These are phyloP conservation scores for Fusarium nelsonii DNA, from an alignment of 2,329 filamentous ascomycete species.

Conservation along the genomic window DNA sequence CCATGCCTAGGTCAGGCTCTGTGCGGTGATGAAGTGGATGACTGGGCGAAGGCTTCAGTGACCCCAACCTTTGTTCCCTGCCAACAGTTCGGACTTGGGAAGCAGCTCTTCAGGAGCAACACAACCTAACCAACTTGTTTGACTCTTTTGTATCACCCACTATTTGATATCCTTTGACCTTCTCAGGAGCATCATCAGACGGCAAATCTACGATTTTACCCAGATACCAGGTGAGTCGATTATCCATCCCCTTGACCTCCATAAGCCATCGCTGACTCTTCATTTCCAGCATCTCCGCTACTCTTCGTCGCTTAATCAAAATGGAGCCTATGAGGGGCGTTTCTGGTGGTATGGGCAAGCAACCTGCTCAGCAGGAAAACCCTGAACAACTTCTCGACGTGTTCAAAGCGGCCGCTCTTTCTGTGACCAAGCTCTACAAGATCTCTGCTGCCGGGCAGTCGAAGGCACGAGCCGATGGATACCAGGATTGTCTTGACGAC, in stretches of 20 bases:
- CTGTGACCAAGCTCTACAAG: slow-evolving; percentile 97
- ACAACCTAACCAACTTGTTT: slow-evolving; percentile 17
- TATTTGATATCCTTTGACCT: neutral
- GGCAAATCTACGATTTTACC: neutral
- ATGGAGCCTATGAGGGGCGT: slow-evolving; percentile 54
- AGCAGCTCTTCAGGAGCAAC: slow-evolving; percentile 28
- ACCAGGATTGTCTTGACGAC: slow-evolving; percentile 94
- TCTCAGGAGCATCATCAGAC: neutral
- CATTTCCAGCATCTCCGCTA: slow-evolving; percentile 14
- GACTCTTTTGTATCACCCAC: slow-evolving; percentile 9
- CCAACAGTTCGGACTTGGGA: slow-evolving; percentile 20
- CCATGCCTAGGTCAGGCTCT: slow-evolving; percentile 39
- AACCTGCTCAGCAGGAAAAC: slow-evolving; percentile 54
- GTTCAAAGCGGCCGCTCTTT: slow-evolving; percentile 92
- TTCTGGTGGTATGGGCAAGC: slow-evolving; percentile 47
- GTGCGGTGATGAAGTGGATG: slow-evolving; percentile 39
- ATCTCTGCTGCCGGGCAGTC: slow-evolving; percentile 83
- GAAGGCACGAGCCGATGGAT: slow-evolving; percentile 82
- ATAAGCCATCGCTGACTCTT: slow-evolving; percentile 27
- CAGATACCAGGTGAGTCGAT: slow-evolving; percentile 28
- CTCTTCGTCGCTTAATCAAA: slow-evolving; percentile 14
- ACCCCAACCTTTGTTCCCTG: slow-evolving; percentile 38
- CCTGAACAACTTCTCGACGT: slow-evolving; percentile 81
- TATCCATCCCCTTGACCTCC: slow-evolving; percentile 16
- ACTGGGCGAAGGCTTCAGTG: slow-evolving; percentile 37